These are phyloP conservation scores for Suhomyces choctaworum DNA, from an alignment of 1,139 yeast genomes.

Conservation along the genomic window DNA sequence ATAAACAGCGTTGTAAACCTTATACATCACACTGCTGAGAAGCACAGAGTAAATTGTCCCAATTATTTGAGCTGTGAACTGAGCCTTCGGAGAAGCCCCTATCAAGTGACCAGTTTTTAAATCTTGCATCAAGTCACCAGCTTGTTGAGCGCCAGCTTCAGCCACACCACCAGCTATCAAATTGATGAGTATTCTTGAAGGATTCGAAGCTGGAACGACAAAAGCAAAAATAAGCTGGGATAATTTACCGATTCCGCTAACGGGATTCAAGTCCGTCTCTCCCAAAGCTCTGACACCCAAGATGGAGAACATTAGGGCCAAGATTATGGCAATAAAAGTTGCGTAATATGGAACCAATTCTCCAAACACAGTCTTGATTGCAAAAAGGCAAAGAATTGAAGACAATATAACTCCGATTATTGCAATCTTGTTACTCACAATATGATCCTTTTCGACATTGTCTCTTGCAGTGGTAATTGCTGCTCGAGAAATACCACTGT, in stretches of 20 bases:
- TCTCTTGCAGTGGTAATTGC: slow-evolving; percentile 6
- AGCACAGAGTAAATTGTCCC: slow-evolving; percentile 85
- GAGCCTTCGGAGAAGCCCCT: slow-evolving; percentile 92
- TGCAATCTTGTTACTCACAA: slow-evolving; percentile 55
- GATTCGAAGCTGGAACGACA: slow-evolving; percentile 71
- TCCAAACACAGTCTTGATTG: slow-evolving; percentile 71
- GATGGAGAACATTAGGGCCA: slow-evolving; percentile 78
- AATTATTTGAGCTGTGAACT: slow-evolving; percentile 82
- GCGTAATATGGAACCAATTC: slow-evolving; percentile 70
- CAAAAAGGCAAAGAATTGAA: slow-evolving; percentile 61
- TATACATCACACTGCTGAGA: slow-evolving; percentile 78
- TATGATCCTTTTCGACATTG: slow-evolving; percentile 25
- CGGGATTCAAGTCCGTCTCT: slow-evolving; percentile 95
- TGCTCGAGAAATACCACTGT: background rate
- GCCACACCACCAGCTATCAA: slow-evolving; percentile 95
- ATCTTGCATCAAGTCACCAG: slow-evolving; percentile 98
- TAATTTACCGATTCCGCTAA: slow-evolving; percentile 91
- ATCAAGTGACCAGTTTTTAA: slow-evolving; percentile 88
- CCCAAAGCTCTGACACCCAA: slow-evolving; percentile 93
- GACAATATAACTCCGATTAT: slow-evolving; percentile 63
- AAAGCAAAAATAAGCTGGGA: slow-evolving; percentile 87
- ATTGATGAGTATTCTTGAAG: slow-evolving; percentile 80
- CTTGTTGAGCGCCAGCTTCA: slow-evolving; percentile 99
- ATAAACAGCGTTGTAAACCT: slow-evolving; percentile 76
- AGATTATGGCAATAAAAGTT: slow-evolving; percentile 60